Percentiles rank a stretch among this genome's conserved stretches.
Conservation (phyloP, 208 protist species). For the Crithidia sp. region DNA sequence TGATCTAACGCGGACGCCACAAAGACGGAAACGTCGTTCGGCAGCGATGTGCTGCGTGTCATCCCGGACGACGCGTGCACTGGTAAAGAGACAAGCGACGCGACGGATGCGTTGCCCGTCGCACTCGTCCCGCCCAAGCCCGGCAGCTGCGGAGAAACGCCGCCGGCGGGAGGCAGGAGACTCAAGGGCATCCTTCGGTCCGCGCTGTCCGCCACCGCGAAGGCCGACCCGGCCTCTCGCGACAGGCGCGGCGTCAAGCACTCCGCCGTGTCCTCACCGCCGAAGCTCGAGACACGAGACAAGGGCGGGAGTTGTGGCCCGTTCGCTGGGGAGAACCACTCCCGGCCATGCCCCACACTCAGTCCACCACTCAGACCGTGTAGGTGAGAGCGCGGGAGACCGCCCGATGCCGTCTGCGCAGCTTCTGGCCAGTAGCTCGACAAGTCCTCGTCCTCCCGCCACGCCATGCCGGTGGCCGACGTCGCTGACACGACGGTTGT, state of each 20-base stretch:
- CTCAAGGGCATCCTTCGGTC: not conserved
- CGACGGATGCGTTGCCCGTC: not conserved
- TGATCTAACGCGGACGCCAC: too few species aligned
- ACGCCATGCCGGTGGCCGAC: conserved; percentile 12
- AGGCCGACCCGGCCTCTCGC: not conserved
- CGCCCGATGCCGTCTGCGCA: not conserved
- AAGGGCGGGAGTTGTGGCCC: conserved; percentile 7
- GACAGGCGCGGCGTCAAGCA: conserved; percentile 15
- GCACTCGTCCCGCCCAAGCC: not conserved
- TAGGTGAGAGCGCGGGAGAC: not conserved
- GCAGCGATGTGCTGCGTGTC: too few species aligned
- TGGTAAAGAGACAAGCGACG: not conserved
- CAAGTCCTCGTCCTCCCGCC: conserved; percentile 25
- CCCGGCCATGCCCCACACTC: not conserved
- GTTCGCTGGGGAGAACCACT: conserved; percentile 16
- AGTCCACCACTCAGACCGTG: not conserved
- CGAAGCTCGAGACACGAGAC: conserved; percentile 22
- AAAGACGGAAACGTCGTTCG: too few species aligned
- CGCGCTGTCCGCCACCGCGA: not conserved
- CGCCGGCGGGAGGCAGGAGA: not conserved
- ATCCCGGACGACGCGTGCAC: too few species aligned
- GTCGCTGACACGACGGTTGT: conserved; percentile 26
- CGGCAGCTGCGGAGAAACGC: not conserved
- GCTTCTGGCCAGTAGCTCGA: conserved; percentile 24
- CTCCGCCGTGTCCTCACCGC: conserved; percentile 25